Conservation (phyloP, 352 stramenopile species). For the Phytopythium kandeliae region DNA sequence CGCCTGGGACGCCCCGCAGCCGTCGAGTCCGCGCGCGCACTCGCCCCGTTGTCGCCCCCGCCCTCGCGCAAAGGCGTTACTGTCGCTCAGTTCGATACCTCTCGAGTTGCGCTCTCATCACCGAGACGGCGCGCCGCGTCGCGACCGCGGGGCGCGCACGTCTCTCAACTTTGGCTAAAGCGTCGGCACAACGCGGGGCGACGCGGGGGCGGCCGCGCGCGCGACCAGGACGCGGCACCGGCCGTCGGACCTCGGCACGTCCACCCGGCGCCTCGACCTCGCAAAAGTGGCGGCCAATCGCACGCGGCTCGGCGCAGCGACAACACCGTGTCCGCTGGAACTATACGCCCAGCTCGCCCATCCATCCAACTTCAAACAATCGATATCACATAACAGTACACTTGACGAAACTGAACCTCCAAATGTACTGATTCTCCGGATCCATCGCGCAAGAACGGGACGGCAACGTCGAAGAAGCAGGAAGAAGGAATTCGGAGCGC, state of each 20-base stretch:
- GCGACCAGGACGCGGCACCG: not conserved
- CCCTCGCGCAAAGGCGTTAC: not conserved
- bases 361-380: no score
- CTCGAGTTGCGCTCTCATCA: slow-evolving; percentile 31
- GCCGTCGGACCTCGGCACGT: no score
- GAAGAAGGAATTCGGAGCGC: not conserved
- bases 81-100: slow-evolving; percentile 18
- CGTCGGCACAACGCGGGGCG: slow-evolving; percentile 19
- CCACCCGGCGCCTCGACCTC: no score
- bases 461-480: not conserved
- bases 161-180: slow-evolving; percentile 39
- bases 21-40: not conserved
- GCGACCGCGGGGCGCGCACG: not conserved
- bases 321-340: not conserved
- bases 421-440: not conserved
- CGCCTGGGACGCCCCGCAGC: not conserved
- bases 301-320: no score
- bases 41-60: not conserved
- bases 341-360: not conserved
- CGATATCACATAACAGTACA: no score
- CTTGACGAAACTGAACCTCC: no score
- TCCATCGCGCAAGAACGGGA: not conserved
- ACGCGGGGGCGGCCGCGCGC: not conserved
- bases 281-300: no score
- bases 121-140: slow-evolving; percentile 10